Percentiles rank a stretch among this genome's conserved stretches.
Evolutionary conservation across 2,329 filamentous ascomycete species (phyloP).

Genomic region (Colletotrichum magnum): DNA sequence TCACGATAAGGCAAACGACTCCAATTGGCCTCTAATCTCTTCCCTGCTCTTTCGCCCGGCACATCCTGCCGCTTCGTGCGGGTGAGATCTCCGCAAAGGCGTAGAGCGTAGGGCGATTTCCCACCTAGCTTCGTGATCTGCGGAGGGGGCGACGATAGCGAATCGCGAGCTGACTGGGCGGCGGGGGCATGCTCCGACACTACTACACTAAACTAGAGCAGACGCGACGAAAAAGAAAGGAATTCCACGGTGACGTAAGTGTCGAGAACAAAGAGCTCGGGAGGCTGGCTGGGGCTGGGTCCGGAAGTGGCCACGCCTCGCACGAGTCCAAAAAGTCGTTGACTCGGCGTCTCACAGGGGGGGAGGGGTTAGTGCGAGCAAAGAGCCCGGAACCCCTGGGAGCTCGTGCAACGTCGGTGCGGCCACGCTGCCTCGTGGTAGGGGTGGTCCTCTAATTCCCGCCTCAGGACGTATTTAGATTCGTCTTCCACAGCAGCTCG

Average conservation of each 20-base stretch:
- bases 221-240: not conserved
- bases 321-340: not conserved
- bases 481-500: not conserved
- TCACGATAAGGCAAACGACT: not conserved
- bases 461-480: not conserved
- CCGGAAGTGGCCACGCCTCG: not conserved
- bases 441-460: not conserved
- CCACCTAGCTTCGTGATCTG: slow-evolving; percentile 18
- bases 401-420: not conserved
- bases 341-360: slow-evolving; percentile 11
- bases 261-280: not conserved
- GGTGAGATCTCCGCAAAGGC: slow-evolving; percentile 15
- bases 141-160: slow-evolving; percentile 2
- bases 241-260: not conserved
- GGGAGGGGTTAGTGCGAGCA: slow-evolving; percentile 7
- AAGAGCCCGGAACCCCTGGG: not conserved
- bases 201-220: too few relatives aligned
- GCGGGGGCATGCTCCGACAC: too few relatives aligned
- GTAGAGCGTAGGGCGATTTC: too few relatives aligned
- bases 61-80: not conserved
- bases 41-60: not conserved
- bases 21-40: slow-evolving; percentile 4
- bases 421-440: slow-evolving; percentile 23
- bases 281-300: not conserved
- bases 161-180: slow-evolving; percentile 4